Base-by-base conservation (phyloP, 768 basidiomycete species). In the Roridomyces roridus region DNA sequence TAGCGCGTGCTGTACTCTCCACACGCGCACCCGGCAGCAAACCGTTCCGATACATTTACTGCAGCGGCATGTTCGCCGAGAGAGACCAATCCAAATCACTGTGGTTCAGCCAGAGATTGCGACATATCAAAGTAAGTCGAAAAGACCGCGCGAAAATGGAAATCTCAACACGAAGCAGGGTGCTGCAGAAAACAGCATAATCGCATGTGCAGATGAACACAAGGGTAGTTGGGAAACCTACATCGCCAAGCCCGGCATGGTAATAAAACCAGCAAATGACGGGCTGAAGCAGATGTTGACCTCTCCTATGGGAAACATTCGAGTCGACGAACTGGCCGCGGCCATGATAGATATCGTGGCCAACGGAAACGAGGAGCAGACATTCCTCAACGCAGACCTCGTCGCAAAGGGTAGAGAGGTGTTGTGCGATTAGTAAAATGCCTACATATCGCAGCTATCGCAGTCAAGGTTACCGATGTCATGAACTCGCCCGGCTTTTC, bases 1-100 rank as follows among this genome's bases (percentile, higher is more conserved):
- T 51, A 2, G 47, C 41, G 20, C 40, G 36, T 8, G 28, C 49
- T n/a, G 24, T 58, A 5, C 21, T 45, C 4, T 24, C 46, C 10
- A 49, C 25, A n/a, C 23, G 46, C 10, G 34, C 43, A 4, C 24
- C 26, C 5, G 14, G n/a, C 15, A 20, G 20, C n/a, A 56, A 47
- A 31, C 54, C 54, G 15, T 56, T 56, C 46, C 37, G 46, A n/a
- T 56, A 49, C 25, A 18, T 56, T 20, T 49, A 56, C 39, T 41
- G 36, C 34, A 56, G 55, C 47, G 55, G 55, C 17, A 26, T 49
- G 2, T 34, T 49, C 28, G 39, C 55, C 9, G 55, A 56, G 25
- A 29, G 26, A 5, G 55, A 56, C 41, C 55, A 56, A 25, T 28
- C 47, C 2, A 56, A 56, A 20, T 31, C 55, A 4, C 26, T 56